phyloP scores from a whole-genome alignment of 441 rosid species.

The Caryocar brasiliense region DNA sequence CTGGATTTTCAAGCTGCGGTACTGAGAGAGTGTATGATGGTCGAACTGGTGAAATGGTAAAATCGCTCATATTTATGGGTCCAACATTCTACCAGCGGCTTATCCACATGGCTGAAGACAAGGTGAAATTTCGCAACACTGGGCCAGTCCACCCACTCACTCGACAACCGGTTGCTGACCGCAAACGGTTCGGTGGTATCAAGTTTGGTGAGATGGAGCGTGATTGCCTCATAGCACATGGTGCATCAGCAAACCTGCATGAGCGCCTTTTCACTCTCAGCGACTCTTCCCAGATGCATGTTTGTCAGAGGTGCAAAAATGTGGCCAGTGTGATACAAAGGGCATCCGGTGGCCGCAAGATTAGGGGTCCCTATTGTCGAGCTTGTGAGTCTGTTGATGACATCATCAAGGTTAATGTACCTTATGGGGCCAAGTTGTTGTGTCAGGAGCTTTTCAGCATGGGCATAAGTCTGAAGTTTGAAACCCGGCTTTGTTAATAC shows the following conservation, averaged over 20 bases:
- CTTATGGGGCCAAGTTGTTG: slow-evolving; percentile 78
- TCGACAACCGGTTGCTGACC: slow-evolving; percentile 75
- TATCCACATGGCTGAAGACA: slow-evolving; percentile 86
- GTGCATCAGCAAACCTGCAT: slow-evolving; percentile 69
- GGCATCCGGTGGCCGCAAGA: slow-evolving; percentile 42
- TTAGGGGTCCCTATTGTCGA: slow-evolving; percentile 64
- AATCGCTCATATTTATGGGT: slow-evolving; percentile 69
- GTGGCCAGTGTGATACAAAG: slow-evolving; percentile 64
- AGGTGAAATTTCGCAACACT: slow-evolving; percentile 83
- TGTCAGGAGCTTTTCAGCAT: slow-evolving; percentile 81
- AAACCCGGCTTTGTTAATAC: slow-evolving; percentile 42
- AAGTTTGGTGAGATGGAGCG: slow-evolving; percentile 94
- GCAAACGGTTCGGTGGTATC: slow-evolving; percentile 79
- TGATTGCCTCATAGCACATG: slow-evolving; percentile 83
- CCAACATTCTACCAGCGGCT: slow-evolving; percentile 85
- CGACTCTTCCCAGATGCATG: slow-evolving; percentile 67
- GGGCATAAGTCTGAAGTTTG: slow-evolving; percentile 70
- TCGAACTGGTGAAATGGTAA: slow-evolving; percentile 63
- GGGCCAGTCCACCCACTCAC: slow-evolving; percentile 93
- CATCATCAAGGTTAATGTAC: slow-evolving; percentile 56
- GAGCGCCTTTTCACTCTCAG: slow-evolving; percentile 78
- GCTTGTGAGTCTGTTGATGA: slow-evolving; percentile 52
- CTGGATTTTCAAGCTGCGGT: slow-evolving; percentile 84
- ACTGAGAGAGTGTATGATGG: slow-evolving; percentile 74
- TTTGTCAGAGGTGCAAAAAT: slow-evolving; percentile 52